These are phyloP conservation scores for Beauveria caledonica DNA, from an alignment of 2,329 filamentous ascomycete genomes.

Conservation along the genomic window DNA sequence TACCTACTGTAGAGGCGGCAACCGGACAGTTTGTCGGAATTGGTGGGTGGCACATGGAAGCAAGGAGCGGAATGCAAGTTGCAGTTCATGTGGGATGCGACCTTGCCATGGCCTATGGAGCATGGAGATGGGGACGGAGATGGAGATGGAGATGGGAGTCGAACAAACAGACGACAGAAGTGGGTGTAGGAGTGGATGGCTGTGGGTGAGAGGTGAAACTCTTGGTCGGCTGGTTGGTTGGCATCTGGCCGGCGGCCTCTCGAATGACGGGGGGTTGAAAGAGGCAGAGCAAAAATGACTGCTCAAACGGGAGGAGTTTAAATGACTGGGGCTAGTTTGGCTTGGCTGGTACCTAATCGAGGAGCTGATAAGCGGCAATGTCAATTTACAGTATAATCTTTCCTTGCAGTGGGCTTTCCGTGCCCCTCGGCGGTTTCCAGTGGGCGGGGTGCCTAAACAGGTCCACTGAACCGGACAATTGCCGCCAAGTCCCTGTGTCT, in stretches of 20 bases:
- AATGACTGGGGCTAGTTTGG: no score
- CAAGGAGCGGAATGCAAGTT: not conserved
- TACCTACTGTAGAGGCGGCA: not conserved
- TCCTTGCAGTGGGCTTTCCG: no score
- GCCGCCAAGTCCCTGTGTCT: not conserved
- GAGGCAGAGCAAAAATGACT: no score
- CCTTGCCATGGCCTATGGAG: not conserved
- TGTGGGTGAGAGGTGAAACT: not conserved
- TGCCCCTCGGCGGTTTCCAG: no score
- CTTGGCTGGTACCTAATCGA: not conserved
- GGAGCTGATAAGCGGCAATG: not conserved
- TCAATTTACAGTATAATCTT: no score
- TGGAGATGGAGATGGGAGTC: not conserved
- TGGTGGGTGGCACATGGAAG: not conserved
- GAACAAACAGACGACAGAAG: not conserved
- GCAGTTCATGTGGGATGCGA: not conserved
- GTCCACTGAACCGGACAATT: no score
- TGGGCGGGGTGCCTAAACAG: no score
- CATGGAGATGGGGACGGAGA: not conserved
- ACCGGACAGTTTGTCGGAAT: no score
- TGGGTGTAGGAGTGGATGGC: not conserved
- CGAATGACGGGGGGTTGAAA: not conserved
- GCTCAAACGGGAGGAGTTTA: no score
- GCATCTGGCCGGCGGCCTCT: constrained; percentile 1
- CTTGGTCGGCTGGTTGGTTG: not conserved